These are phyloP conservation scores for Agrostemma githago DNA, from an alignment of 148 eudicot species.

Conservation along the genomic window DNA sequence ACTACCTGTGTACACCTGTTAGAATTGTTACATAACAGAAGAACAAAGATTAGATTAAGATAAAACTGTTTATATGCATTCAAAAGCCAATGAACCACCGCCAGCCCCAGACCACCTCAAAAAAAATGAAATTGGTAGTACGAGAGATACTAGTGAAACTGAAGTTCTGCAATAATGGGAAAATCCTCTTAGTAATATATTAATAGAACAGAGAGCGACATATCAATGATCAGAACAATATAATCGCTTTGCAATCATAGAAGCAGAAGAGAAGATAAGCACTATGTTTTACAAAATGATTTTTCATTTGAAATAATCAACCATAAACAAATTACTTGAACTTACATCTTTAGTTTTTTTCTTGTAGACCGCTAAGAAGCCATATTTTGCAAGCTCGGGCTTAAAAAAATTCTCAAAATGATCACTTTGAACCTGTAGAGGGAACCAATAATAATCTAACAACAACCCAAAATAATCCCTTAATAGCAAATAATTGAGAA, in stretches of 20 bases:
- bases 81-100: not conserved
- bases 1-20: slow-evolving; percentile 37
- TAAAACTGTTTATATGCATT: not conserved
- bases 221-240: not conserved
- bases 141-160: not conserved
- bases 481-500: not conserved
- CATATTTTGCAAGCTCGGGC: slow-evolving; percentile 81
- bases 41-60: not conserved
- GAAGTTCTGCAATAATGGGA: not conserved
- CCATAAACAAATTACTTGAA: not conserved
- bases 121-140: not conserved
- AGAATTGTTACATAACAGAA: slow-evolving; percentile 14
- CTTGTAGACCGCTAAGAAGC: slow-evolving; percentile 74
- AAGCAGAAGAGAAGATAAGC: not conserved
- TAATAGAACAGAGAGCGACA: not conserved
- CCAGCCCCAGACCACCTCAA: no score
- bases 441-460: slow-evolving; percentile 12
- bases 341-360: slow-evolving; percentile 69
- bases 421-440: slow-evolving; percentile 79
- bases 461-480: not conserved
- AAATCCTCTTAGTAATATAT: not conserved
- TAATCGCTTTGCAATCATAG: not conserved
- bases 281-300: not conserved
- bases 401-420: slow-evolving; percentile 81
- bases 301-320: not conserved